Conservation (phyloP, 805 yeast genomes). For the Yamadazyma laniorum region DNA sequence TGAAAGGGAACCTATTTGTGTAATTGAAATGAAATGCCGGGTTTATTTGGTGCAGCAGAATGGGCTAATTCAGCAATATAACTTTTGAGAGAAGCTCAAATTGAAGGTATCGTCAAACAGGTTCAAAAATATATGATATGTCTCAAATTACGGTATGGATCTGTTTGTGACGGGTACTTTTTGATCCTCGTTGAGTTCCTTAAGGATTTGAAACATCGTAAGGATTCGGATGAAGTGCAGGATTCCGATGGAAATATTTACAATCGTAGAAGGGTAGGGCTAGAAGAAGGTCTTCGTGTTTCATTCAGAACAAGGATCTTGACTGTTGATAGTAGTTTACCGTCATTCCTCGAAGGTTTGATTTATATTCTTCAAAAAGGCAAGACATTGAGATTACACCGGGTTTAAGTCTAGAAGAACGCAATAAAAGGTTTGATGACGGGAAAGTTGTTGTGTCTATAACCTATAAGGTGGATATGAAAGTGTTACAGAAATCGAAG, state of each 20-base stretch:
- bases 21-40: too few species aligned
- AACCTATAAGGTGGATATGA: background rate
- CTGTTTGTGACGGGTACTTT: slow-evolving; percentile 1
- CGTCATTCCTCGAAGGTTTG: slow-evolving; percentile 4
- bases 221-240: background rate
- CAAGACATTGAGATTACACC: too few species aligned
- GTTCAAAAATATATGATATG: slow-evolving; percentile 3
- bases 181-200: slow-evolving; percentile 1
- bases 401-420: too few species aligned
- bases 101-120: background rate
- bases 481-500: slow-evolving; percentile 1
- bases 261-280: too few species aligned
- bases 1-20: too few species aligned
- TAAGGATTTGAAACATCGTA: background rate
- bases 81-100: too few species aligned
- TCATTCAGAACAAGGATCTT: slow-evolving; percentile 2
- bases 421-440: background rate
- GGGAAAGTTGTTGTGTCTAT: background rate
- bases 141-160: slow-evolving; percentile 1
- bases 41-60: too few species aligned
- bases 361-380: slow-evolving; percentile 2
- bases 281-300: background rate
- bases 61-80: too few species aligned
- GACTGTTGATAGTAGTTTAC: slow-evolving; percentile 1
- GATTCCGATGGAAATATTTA: too few species aligned